Conservation (phyloP, 768 basidiomycete species). For the Termitomyces titanicus region DNA sequence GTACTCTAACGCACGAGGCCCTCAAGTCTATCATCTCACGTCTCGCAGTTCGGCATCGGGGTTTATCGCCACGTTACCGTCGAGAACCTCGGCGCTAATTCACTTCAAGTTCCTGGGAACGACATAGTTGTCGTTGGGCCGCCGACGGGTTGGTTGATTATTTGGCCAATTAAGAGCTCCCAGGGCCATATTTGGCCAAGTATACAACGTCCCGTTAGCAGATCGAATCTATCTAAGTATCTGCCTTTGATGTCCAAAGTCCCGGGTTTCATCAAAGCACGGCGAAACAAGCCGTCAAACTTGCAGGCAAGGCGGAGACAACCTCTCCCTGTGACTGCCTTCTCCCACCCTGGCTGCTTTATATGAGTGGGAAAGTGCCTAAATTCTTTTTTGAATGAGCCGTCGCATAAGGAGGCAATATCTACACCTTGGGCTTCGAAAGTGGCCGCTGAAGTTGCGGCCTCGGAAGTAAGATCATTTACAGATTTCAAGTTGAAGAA, state of each 20-base stretch:
- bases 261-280: conserved; percentile 27
- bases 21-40: conserved; percentile 19
- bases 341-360: conserved; percentile 9
- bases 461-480: background rate
- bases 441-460: conserved; percentile 2
- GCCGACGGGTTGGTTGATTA: no score
- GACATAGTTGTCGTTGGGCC: conserved; percentile 19
- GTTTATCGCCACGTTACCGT: conserved; percentile 18
- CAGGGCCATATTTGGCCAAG: no score
- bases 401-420: conserved; percentile 7
- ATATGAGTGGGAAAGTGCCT: conserved; percentile 14
- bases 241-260: conserved; percentile 21
- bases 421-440: conserved; percentile 9
- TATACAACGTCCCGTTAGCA: no score
- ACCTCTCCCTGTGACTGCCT: background rate
- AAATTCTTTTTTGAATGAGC: background rate
- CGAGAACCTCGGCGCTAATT: background rate
- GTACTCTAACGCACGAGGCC: conserved; percentile 25
- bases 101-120: conserved; percentile 12
- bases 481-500: no score
- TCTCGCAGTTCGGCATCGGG: conserved; percentile 20
- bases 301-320: conserved; percentile 11
- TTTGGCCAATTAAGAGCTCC: no score
- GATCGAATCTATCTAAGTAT: no score
- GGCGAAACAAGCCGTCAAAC: conserved; percentile 20